A percentile compares a stretch with the other conserved stretches of the same genome.
These are phyloP conservation scores for Ambrosiella xylebori DNA, from an alignment of 2,329 filamentous ascomycete species.

Conservation along the genomic window DNA sequence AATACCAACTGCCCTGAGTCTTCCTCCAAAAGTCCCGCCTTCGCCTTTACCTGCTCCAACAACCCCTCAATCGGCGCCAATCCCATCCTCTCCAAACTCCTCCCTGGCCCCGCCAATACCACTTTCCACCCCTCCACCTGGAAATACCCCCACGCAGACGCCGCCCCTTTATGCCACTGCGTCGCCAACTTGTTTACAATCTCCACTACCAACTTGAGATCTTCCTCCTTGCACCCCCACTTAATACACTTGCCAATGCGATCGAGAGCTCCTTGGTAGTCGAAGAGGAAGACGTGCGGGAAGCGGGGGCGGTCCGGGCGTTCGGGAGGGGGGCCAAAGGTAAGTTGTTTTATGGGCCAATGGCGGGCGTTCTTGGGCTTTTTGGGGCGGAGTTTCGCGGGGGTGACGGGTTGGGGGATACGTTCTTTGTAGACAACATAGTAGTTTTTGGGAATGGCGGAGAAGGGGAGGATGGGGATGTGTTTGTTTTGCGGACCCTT, in stretches of 20 bases:
- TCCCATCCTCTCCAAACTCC: neutral
- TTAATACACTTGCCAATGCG: constrained; percentile 10
- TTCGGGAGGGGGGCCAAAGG: neutral
- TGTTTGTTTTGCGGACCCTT: no score
- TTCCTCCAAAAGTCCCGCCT: neutral
- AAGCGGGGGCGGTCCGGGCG: neutral
- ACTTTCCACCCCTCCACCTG: constrained; percentile 2
- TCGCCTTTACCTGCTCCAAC: constrained; percentile 1
- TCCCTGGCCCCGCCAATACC: neutral
- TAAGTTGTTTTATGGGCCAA: neutral
- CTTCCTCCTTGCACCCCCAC: constrained; percentile 9
- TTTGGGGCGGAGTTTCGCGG: neutral
- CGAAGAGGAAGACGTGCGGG: constrained; percentile 1
- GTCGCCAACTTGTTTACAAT: constrained; percentile 28
- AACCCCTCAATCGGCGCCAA: constrained; percentile 3
- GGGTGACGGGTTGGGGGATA: neutral
- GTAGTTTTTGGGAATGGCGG: neutral
- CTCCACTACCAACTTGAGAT: constrained; percentile 1
- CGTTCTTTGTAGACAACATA: neutral
- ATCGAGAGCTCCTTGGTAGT: constrained; percentile 6
- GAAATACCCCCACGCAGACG: constrained; percentile 3
- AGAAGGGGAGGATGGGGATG: neutral
- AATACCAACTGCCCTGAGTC: constrained; percentile 2
- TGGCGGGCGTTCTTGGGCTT: neutral
- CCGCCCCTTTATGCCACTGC: constrained; percentile 5